phyloP scores from a whole-genome alignment of 768 basidiomycete genomes.

The Agaricus subrufescens region DNA sequence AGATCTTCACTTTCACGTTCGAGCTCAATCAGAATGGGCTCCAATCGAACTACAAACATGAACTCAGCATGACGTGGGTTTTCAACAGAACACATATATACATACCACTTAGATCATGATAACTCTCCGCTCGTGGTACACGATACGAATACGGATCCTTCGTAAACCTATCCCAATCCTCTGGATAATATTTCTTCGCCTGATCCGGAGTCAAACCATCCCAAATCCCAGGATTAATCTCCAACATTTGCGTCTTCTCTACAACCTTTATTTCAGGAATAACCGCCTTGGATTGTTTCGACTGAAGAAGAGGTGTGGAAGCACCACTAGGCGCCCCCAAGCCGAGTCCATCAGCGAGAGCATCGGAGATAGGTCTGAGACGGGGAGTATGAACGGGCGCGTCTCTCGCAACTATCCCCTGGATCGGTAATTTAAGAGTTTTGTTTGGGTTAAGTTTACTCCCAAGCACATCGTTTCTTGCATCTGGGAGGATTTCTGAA shows the following conservation, averaged over 20 bases:
- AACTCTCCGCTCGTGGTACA: constrained; percentile 92
- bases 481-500: background rate
- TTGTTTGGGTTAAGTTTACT: background rate
- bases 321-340: background rate
- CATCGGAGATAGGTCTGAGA: background rate
- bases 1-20: constrained; percentile 94
- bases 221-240: constrained; percentile 98
- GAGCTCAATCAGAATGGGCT: constrained; percentile 87
- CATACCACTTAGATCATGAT: constrained; percentile 87
- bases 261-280: constrained; percentile 63
- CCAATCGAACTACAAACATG: constrained; percentile 69
- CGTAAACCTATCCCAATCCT: constrained; percentile 90
- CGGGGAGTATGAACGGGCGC: constrained; percentile 7
- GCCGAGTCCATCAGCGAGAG: background rate
- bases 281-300: background rate
- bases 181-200: constrained; percentile 85
- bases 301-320: background rate
- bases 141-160: constrained; percentile 92
- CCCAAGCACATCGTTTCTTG: no score
- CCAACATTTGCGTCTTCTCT: constrained; percentile 94
- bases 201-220: constrained; percentile 91
- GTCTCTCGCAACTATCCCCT: constrained; percentile 1
- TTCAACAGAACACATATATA: background rate
- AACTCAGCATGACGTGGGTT: background rate
- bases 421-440: background rate